These are phyloP conservation scores for Batrachochytrium dendrobatidis DNA, from an alignment of 371 early-diverging fungal species.

Conservation along the genomic window DNA sequence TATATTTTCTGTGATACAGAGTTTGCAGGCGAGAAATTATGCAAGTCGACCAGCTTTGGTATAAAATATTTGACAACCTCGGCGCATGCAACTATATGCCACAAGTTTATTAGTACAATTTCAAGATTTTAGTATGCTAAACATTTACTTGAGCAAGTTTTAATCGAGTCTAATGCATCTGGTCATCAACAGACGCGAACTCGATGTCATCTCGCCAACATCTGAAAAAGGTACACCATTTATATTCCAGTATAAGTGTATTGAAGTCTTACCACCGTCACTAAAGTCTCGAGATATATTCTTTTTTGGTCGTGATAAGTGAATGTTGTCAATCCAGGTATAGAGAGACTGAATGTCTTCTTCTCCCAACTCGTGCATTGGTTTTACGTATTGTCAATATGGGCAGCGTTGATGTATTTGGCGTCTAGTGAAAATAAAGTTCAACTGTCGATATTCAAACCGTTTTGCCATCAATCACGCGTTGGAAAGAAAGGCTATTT, in stretches of 20 bases:
- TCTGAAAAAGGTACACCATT: too few relatives aligned
- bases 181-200: too few relatives aligned
- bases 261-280: constrained; percentile 44
- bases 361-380: constrained; percentile 5
- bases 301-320: constrained; percentile 41
- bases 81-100: constrained; percentile 38
- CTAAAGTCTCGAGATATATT: constrained; percentile 47
- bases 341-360: constrained; percentile 9
- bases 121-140: not conserved
- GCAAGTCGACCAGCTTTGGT: constrained; percentile 46
- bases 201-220: too few relatives aligned
- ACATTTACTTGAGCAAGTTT: not conserved
- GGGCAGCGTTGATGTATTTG: too few relatives aligned
- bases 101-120: constrained; percentile 1
- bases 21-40: constrained; percentile 49
- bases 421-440: too few relatives aligned
- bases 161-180: not conserved
- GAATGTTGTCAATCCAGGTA: constrained; percentile 45
- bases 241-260: too few relatives aligned
- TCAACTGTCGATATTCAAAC: too few relatives aligned
- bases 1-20: constrained; percentile 41
- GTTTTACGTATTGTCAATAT: too few relatives aligned
- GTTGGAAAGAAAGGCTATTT: too few relatives aligned
- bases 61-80: constrained; percentile 41
- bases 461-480: too few relatives aligned